These are phyloP conservation scores for Dothistroma septosporum DNA, from an alignment of 2,329 filamentous ascomycete genomes.

Conservation along the genomic window DNA sequence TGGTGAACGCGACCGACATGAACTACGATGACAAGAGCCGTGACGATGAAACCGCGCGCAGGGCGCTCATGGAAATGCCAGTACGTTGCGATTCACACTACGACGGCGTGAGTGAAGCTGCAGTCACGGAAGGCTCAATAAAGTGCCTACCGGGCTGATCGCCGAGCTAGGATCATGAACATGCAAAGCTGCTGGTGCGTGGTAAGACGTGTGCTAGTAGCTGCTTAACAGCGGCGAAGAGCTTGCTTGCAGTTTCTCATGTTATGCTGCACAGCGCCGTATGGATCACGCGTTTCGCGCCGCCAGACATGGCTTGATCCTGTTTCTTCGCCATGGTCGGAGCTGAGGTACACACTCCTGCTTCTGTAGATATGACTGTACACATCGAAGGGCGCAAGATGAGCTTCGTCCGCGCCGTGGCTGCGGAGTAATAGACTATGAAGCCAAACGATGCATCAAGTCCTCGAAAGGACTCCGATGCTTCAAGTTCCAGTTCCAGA, in stretches of 20 bases:
- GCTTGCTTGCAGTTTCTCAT: not conserved
- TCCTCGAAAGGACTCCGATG: no score
- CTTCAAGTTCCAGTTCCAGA: no score
- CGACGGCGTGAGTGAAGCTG: not conserved
- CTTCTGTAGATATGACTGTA: no score
- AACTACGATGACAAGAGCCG: no score
- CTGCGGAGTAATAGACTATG: no score
- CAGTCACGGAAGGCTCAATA: not conserved
- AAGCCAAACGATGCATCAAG: no score
- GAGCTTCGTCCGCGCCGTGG: no score
- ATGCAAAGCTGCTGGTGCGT: not conserved
- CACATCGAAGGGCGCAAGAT: no score
- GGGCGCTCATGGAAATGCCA: no score
- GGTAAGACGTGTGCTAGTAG: not conserved
- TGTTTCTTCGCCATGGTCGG: no score
- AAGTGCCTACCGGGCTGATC: not conserved
- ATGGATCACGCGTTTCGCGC: not conserved
- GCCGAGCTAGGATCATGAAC: not conserved
- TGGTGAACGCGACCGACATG: not conserved
- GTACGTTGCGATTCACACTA: not conserved
- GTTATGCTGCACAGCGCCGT: not conserved
- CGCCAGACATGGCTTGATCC: not conserved
- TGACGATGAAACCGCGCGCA: not conserved
- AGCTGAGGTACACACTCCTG: no score
- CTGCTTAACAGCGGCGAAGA: not conserved